phyloP scores from a whole-genome alignment of 2,329 filamentous ascomycete species.

The Trichoderma endophyticum region DNA sequence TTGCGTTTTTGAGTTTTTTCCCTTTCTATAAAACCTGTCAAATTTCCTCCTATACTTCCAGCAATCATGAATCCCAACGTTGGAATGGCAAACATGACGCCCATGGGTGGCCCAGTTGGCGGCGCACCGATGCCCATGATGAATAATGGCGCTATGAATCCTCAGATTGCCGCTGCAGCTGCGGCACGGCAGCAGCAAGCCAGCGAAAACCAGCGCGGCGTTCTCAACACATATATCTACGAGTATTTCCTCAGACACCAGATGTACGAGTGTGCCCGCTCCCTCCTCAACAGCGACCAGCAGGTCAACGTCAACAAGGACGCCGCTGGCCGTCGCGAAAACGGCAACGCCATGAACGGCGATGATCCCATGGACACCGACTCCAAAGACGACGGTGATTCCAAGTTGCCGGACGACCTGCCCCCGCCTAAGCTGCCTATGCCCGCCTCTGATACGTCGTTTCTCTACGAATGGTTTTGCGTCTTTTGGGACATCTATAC shows the following conservation, averaged over 20 bases:
- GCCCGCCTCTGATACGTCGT: constrained; percentile 67
- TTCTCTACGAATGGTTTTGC: constrained; percentile 96
- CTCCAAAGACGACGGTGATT: constrained; percentile 70
- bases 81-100: constrained; percentile 66
- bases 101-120: constrained; percentile 66
- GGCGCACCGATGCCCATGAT: constrained; percentile 61
- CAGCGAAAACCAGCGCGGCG: constrained; percentile 49
- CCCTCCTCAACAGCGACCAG: constrained; percentile 64
- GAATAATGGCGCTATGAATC: constrained; percentile 53
- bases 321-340: constrained; percentile 64
- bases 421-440: constrained; percentile 69
- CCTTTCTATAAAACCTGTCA: background rate
- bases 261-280: constrained; percentile 79
- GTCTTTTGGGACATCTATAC: constrained; percentile 96
- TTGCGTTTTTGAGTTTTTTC: constrained; percentile 16
- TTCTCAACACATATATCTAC: constrained; percentile 85
- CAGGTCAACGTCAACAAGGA: constrained; percentile 66
- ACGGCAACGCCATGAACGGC: constrained; percentile 66
- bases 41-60: constrained; percentile 32
- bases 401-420: constrained; percentile 75
- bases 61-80: constrained; percentile 64
- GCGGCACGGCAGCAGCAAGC: constrained; percentile 39
- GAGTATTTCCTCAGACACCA: constrained; percentile 85
- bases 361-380: constrained; percentile 82
- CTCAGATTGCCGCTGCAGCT: constrained; percentile 31